Base-by-base conservation (phyloP, 2,329 filamentous ascomycete genomes). In the Monosporascus sp. region DNA sequence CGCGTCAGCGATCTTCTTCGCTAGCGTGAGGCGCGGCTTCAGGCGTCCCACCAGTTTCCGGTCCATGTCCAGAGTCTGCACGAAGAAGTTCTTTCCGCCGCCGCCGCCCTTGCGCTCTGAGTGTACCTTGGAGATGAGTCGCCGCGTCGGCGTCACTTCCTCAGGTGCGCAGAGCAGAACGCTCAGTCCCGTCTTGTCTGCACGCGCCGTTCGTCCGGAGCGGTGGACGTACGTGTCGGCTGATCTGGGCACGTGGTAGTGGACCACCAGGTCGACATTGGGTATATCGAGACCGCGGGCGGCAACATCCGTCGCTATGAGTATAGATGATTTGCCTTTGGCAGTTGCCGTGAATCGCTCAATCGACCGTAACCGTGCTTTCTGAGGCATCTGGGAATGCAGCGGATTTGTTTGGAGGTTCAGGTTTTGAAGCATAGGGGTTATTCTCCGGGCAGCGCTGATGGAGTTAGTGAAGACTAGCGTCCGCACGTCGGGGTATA, bases 401-500 rank as follows among this genome's bases (percentile, higher is more conserved):
- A 99, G 77, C 0, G 89, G 85, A 11, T 90, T 76, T 1, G 86
- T 88, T 2, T 87, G 85, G 8, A 97, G 78, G 57, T 87, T 82
- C 49, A 99, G 83, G 60, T 89, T 90, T 62, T 93, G 85, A 2
- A 99, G 80, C 65, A 97, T 82, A 1, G 93, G 90, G 0, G 87
- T 85, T 14, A 99, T 77, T 38, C 94, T 89, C 45, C 91, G 87
- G 50, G 96, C 93, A 3, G 93, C 88, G 50, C 89, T 89, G 69
- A 99, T 97, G 45, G 92, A 96, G 74, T 99, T 99, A 27, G 92
- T 91, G 70, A 99, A 99, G 48, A 99, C 85, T 3, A 99, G 78
- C 0, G 90, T 91, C 35, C 92, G 88, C 38, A 86, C 82, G 48
- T 86, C 86, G 1, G 89, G 86, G 66, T 96, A 88, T 53, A 96